These are phyloP conservation scores for Tardiomyces blankii DNA, from an alignment of 1,139 yeast species.

Conservation along the genomic window DNA sequence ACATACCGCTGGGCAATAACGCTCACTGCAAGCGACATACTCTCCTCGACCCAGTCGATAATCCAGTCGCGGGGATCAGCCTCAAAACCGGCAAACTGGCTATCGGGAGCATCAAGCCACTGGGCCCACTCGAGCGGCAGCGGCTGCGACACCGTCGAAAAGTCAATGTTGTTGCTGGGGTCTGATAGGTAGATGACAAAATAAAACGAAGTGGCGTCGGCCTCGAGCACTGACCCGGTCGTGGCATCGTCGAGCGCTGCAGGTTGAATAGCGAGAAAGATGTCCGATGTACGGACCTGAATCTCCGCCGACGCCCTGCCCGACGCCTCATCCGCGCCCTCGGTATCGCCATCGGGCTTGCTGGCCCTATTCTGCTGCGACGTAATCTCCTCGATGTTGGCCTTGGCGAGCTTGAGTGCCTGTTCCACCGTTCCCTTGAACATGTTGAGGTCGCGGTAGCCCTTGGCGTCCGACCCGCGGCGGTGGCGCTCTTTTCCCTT, in stretches of 20 bases:
- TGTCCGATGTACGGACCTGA: constrained; percentile 40
- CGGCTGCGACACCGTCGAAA: constrained; percentile 73
- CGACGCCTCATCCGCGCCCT: constrained; percentile 7
- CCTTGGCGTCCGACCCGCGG: constrained; percentile 25
- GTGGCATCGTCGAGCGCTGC: constrained; percentile 26
- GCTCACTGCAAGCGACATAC: constrained; percentile 69
- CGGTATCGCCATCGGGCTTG: constrained; percentile 21
- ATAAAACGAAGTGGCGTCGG: constrained; percentile 31
- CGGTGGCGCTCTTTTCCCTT: constrained; percentile 30
- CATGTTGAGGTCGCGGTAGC: constrained; percentile 46
- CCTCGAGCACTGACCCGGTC: constrained; percentile 25
- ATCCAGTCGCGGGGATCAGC: constrained; percentile 95
- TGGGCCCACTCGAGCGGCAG: constrained; percentile 84
- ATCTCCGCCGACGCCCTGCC: background rate
- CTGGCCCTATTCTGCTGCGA: constrained; percentile 27
- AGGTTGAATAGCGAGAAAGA: constrained; percentile 77
- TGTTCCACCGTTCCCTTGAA: constrained; percentile 70
- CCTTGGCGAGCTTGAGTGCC: constrained; percentile 83
- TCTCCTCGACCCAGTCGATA: constrained; percentile 81
- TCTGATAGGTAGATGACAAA: constrained; percentile 71
- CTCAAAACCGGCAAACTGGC: constrained; percentile 27
- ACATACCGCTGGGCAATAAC: constrained; percentile 86
- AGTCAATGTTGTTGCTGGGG: constrained; percentile 61
- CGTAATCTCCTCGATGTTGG: constrained; percentile 65
- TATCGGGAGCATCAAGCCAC: constrained; percentile 13